Evolutionary conservation across 2,329 filamentous ascomycete species (phyloP), one percentile per base, ranked within the genome.

Genomic region (Lecanoromycetidae sp.): DNA sequence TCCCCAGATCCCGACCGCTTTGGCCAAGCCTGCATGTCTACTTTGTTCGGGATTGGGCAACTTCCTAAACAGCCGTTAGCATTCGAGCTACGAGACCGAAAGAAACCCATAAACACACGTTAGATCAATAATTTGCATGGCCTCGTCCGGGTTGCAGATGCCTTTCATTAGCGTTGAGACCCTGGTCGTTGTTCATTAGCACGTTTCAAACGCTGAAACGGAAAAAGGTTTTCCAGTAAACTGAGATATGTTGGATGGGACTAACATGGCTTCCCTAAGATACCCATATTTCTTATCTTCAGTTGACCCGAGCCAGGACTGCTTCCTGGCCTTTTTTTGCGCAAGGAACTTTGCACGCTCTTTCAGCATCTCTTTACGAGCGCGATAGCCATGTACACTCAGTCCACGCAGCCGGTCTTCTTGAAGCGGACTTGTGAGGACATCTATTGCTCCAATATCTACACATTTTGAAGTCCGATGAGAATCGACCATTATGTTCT

Each of bases 231-330:
- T n/a, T n/a, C n/a, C n/a, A n/a, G n/a, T n/a, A n/a, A n/a, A n/a
- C n/a, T n/a, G n/a, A n/a, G n/a, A n/a, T n/a, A n/a, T n/a, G n/a
- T 40, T 20, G 10, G 15, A 4, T 29, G 26, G 33, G 10, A 58
- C 65, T 59, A 67, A 41, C 87, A 95, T 94, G 41, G 84, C 85
- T 66, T 95, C 88, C 51, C 88, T 76, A 46, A 95, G 68, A 65
- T 94, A 94, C 13, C 86, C 81, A 66, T 87, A 94, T 1, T 87
- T 87, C 61, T 88, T 83, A 56, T 86, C 77, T 55, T 90, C 84
- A 58, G 85, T 78, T 9, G 93, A 75, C 22, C 88, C 87, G 34
- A 94, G 87, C 88, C 88, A 94, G 0, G 88, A 94, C 44, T 87
- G 77, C 63, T 93, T 93, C 46, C 87, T 76, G 36, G 81, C 79